Conservation (phyloP, 805 yeast genomes). For the Priceomyces fermenticarens region DNA sequence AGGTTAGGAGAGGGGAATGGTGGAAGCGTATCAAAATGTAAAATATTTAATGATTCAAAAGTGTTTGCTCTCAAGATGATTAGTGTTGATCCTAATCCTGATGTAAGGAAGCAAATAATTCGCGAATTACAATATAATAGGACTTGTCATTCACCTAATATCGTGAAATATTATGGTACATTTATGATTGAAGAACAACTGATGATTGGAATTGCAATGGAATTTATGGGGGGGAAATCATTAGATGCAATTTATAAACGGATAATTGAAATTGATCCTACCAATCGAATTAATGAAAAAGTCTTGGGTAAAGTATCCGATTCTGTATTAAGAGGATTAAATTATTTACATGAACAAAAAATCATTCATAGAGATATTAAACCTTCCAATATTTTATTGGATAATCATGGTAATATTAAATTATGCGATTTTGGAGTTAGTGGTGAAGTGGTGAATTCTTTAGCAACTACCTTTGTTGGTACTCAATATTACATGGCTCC, state of each 20-base stretch:
- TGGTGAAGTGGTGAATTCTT: slow-evolving; percentile 92
- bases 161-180: slow-evolving; percentile 91
- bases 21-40: slow-evolving; percentile 83
- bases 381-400: slow-evolving; percentile 87
- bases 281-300: slow-evolving; percentile 89
- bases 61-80: slow-evolving; percentile 83
- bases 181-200: slow-evolving; percentile 73
- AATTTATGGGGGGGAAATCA: slow-evolving; percentile 91
- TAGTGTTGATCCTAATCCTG: slow-evolving; percentile 76
- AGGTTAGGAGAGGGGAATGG: slow-evolving; percentile 93
- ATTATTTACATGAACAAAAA: slow-evolving; percentile 81
- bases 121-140: slow-evolving; percentile 89
- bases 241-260: slow-evolving; percentile 86
- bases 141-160: slow-evolving; percentile 75
- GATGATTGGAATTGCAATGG: slow-evolving; percentile 93
- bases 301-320: slow-evolving; percentile 90
- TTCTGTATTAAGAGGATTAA: slow-evolving; percentile 77
- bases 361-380: slow-evolving; percentile 95
- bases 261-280: slow-evolving; percentile 57
- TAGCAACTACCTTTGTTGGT: slow-evolving; percentile 96
- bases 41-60: slow-evolving; percentile 49
- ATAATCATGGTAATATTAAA: slow-evolving; percentile 76
- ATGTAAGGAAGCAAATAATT: slow-evolving; percentile 82
- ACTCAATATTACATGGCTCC: slow-evolving; percentile 99
- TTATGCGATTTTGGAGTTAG: slow-evolving; percentile 97